Evolutionary conservation across 306 rosid species (phyloP), one percentile per base, ranked within the genome.

Genomic region (Echinosophora koreensis): DNA sequence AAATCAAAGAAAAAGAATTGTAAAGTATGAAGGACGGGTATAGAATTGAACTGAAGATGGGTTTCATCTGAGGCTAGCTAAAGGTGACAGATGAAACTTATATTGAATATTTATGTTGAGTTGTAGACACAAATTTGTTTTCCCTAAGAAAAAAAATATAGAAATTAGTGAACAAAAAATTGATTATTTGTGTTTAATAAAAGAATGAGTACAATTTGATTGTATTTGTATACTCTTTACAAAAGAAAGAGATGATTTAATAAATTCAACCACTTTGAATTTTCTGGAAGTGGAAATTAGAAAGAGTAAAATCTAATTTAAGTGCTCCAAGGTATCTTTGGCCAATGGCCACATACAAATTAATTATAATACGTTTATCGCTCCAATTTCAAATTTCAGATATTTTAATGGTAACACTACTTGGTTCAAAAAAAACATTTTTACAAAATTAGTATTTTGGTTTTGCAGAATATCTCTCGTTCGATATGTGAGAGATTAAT

Each of bases 151-250:
- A 38, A 22, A 38, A 62, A 62, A 35, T 15, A 50, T 46, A 69
- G 56, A n/a, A 50, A 34, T 15, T 68, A 13, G 73, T 14, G 18
- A 67, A 44, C 62, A 9, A 69, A 32, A 9, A 69, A 32, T 69
- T 69, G n/a, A 15, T 22, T 1, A 51, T 51, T 51, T 51, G 27
- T 51, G 18, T 51, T 50, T 15, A 51, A 51, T 51, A 51, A 51
- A n/a, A 51, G 8, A 51, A 51, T 15, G 57, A 51, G 57, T 15
- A 51, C 27, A 51, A 51, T 51, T 2, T n/a, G 4, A n/a, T 6
- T 51, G 27, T 15, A 2, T n/a, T 6, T 51, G 27, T 15, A 5
- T n/a, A 51, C 5, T 15, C 22, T 51, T 51, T 2, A 5, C 15
- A 15, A 2, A 51, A 15, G 15, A 15, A 51, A 51, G 1, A 6